Percentiles rank a stretch among this genome's conserved stretches.
Evolutionary conservation across 164 flowering plant species (phyloP).

Genomic region (Chimonanthus salicifolius): DNA sequence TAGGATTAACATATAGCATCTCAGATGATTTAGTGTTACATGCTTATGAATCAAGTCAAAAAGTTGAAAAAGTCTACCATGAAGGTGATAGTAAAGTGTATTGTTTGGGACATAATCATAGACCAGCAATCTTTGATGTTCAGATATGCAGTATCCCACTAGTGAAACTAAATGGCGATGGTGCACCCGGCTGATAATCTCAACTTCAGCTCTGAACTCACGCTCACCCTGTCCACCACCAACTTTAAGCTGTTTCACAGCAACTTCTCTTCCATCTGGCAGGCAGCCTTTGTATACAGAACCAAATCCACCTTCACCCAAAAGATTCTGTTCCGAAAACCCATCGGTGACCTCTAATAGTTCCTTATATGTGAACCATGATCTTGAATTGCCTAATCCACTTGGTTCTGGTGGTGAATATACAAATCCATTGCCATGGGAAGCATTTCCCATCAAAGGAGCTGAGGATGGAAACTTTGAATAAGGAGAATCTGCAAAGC

Average conservation of each 20-base stretch:
- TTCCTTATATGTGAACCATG: constrained; percentile 67
- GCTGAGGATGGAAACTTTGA: constrained; percentile 31
- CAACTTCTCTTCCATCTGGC: constrained; percentile 75
- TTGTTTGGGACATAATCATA: constrained; percentile 81
- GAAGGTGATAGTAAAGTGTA: constrained; percentile 81
- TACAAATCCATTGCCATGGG: constrained; percentile 29
- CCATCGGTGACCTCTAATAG: constrained; percentile 60
- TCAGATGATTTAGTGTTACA: neutral
- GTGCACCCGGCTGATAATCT: constrained; percentile 66
- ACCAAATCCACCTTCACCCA: constrained; percentile 95
- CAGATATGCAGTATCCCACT: constrained; percentile 83
- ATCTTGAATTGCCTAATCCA: constrained; percentile 65
- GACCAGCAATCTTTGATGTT: constrained; percentile 61
- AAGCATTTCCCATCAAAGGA: constrained; percentile 38
- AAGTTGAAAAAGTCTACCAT: constrained; percentile 40
- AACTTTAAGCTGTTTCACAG: constrained; percentile 77
- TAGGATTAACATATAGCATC: too few relatives aligned
- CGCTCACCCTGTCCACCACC: constrained; percentile 90
- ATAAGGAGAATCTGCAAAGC: constrained; percentile 35
- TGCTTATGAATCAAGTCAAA: neutral
- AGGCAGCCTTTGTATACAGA: constrained; percentile 66
- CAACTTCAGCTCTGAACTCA: constrained; percentile 80
- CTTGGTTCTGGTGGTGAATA: constrained; percentile 45
- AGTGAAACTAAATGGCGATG: constrained; percentile 92
- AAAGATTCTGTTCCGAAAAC: constrained; percentile 64